These are phyloP conservation scores for Nakataea oryzae DNA, from an alignment of 2,329 filamentous ascomycete genomes.

Conservation along the genomic window DNA sequence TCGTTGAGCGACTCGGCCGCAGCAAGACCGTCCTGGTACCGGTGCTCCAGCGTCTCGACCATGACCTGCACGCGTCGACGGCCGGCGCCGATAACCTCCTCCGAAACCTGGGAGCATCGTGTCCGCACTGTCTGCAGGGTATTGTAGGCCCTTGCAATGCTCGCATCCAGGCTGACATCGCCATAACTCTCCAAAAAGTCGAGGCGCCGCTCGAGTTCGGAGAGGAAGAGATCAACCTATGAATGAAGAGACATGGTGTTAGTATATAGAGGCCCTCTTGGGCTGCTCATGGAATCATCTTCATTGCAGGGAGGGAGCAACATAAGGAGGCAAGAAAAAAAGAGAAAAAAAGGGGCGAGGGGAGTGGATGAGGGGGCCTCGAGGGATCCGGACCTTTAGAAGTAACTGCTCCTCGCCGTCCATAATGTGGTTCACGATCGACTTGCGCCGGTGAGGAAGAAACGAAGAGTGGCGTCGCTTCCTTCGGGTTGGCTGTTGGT, in stretches of 20 bases:
- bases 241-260: not conserved
- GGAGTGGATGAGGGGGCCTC: not conserved
- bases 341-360: too few species aligned
- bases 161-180: slow-evolving; percentile 71
- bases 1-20: slow-evolving; percentile 83
- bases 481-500: slow-evolving; percentile 17
- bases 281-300: not conserved
- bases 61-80: slow-evolving; percentile 75
- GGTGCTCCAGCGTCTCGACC: slow-evolving; percentile 81
- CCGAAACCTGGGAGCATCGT: slow-evolving; percentile 81
- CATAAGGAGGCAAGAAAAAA: not conserved
- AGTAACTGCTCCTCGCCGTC: slow-evolving; percentile 52
- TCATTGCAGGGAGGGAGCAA: not conserved
- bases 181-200: slow-evolving; percentile 84
- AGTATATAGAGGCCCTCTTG: not conserved
- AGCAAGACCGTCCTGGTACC: slow-evolving; percentile 77
- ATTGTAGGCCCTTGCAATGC: slow-evolving; percentile 73
- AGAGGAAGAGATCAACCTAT: slow-evolving; percentile 69
- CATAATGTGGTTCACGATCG: slow-evolving; percentile 48
- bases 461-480: slow-evolving; percentile 48
- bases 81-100: slow-evolving; percentile 80
- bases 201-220: slow-evolving; percentile 75
- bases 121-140: slow-evolving; percentile 80
- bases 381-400: slow-evolving; percentile 33
- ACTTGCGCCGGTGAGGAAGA: slow-evolving; percentile 41